Evolutionary conservation across 73 alveolate species (phyloP), one percentile per base, ranked within the genome.

Genomic region (Paramecium pentaurelia): DNA sequence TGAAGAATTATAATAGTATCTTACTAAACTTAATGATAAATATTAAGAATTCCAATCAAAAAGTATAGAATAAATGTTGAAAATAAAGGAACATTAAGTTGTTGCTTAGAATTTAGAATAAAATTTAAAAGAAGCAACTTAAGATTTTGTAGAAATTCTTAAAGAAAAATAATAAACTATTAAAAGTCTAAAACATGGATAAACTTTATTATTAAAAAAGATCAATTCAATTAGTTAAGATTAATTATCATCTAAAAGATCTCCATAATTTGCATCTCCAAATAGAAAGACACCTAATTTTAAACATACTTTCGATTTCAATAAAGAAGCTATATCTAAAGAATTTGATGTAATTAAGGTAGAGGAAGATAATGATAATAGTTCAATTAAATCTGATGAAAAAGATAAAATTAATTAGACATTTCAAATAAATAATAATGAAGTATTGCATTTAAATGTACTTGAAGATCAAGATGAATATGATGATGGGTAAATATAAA

Each of bases 111-210:
- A 38, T 42, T 75, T 38, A 8, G 58, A 75, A 22, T 8, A 75
- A 18, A 38, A 38, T 36, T 28, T 75, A 36, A 38, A 75, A 6
- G 88, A 75, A 8, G 60, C 60, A n/a, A 42, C 88, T 4, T 38
- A 75, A 42, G 88, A 75, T n/a, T 75, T 75, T 12, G 88, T 75
- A 10, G 59, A 75, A 38, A 75, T 75, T 10, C 60, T 75, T 6
- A 36, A 75, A n/a, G 60, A 75, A 42, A 75, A 75, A 75, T 18
- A 75, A 38, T 37, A 16, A 37, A 75, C 58, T 16, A 75, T 75
- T 4, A 75, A 75, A 25, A 36, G 28, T 30, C 5, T 75, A 36
- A 30, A 75, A 20, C 84, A 64, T 34, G 84, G 84, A 25, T 64
- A 64, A 28, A 64, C 84, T 12, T 14, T 2, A 32, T 32, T 64